Evolutionary conservation across 768 basidiomycete genomes (phyloP), one percentile per base, ranked within the genome.

Genomic region (Suillus spraguei): DNA sequence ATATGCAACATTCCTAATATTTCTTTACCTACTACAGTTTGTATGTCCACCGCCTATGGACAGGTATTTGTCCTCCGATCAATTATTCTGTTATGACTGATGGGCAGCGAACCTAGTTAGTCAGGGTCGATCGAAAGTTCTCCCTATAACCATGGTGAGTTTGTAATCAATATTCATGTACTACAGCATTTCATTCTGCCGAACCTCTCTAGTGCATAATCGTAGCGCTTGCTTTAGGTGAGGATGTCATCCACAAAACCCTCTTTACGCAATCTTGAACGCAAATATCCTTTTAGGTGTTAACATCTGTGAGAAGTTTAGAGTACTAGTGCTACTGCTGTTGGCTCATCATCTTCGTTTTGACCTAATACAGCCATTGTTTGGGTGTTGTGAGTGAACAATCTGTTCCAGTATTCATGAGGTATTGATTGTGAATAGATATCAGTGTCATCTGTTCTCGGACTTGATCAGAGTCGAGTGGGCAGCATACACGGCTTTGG

Each of bases 11-110:
- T 38, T 52, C 9, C 7, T 17, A 2, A 52, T 52, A 8, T 10
- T 17, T 20, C 28, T 32, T 28, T 17, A 7, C 8, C 50, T 10
- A 22, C 49, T 14, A 47, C 24, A 52, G 50, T 32, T 9, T 52
- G 50, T 52, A 52, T 52, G 28, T 32, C 28, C 28, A 32, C 28
- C 50, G 50, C 28, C 8, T 52, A 52, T 52, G 50, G 50, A 52
- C 20, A 52, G 28, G 50, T 52, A 52, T 32, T 32, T 52, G 9
- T 32, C 28, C 9, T 52, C 50, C 17, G 17, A 17, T 32, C 17
- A 32, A 17, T 32, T 5, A 28, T 4, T 28, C 7, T 28, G 24
- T 14, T 7, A 16, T 49, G 24, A 16, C 47, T 49, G 14, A 49
- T 32, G 28, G 1, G 1, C 4, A 4, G 17, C 17, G 16, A 20